A percentile compares a stretch with the other conserved stretches of the same genome.
Conservation (phyloP, 164 flowering plant genomes). For the Berberis vulgaris region DNA sequence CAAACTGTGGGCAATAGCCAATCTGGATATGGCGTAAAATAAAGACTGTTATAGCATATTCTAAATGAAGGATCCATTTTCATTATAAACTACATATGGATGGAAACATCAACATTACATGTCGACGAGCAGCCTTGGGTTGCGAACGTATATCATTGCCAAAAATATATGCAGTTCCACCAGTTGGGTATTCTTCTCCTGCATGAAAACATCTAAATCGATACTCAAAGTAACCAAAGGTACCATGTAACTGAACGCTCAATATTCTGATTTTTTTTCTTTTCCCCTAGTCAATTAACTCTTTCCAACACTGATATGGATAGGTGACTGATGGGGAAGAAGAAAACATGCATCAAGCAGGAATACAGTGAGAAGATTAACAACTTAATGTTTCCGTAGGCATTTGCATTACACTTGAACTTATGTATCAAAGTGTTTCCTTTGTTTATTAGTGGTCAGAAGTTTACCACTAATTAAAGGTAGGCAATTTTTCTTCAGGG, state of each 20-base stretch:
- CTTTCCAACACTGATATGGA: too few relatives aligned
- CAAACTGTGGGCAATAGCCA: slow-evolving; percentile 98
- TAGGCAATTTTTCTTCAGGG: too few relatives aligned
- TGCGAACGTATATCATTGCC: slow-evolving; percentile 72
- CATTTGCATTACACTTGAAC: too few relatives aligned
- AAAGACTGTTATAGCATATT: background rate
- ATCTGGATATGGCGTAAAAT: slow-evolving; percentile 35
- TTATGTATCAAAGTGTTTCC: too few relatives aligned
- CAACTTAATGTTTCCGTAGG: too few relatives aligned
- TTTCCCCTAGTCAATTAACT: too few relatives aligned
- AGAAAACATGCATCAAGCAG: too few relatives aligned
- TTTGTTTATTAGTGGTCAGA: too few relatives aligned
- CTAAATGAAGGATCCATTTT: slow-evolving; percentile 5
- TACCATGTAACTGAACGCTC: background rate
- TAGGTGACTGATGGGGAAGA: too few relatives aligned
- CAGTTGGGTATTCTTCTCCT: slow-evolving; percentile 87
- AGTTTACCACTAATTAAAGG: too few relatives aligned
- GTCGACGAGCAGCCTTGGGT: slow-evolving; percentile 79
- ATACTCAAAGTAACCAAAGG: background rate
- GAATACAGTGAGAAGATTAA: too few relatives aligned
- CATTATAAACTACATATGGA: background rate
- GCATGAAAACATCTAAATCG: slow-evolving; percentile 11
- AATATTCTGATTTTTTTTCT: too few relatives aligned
- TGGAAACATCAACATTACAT: slow-evolving; percentile 38
- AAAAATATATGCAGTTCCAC: slow-evolving; percentile 88